A percentile compares a stretch with the other conserved stretches of the same genome.
These are phyloP conservation scores for Choanephora cucurbitarum DNA, from an alignment of 371 early-diverging fungal genomes.

Conservation along the genomic window DNA sequence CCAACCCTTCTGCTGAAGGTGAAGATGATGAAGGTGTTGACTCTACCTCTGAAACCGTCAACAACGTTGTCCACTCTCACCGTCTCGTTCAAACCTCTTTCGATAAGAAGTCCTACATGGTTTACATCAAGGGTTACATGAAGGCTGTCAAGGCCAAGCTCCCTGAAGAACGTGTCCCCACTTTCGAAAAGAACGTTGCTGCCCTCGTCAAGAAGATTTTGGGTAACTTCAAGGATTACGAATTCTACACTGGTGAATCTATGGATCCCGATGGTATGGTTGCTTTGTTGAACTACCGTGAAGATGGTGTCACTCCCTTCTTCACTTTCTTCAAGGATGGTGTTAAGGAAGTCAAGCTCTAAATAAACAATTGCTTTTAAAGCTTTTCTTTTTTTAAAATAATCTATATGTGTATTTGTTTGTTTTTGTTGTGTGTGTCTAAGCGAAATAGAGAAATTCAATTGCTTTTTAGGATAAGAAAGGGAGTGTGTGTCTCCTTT, in stretches of 20 bases:
- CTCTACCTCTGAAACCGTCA: conserved; percentile 62
- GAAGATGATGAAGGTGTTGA: conserved; percentile 70
- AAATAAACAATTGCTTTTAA: conserved; percentile 17
- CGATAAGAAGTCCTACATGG: conserved; percentile 91
- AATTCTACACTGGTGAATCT: conserved; percentile 88
- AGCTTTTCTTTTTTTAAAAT: background rate
- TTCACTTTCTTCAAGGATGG: conserved; percentile 93
- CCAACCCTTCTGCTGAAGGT: conserved; percentile 93
- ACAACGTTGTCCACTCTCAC: conserved; percentile 86
- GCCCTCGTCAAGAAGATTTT: conserved; percentile 78
- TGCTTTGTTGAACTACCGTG: conserved; percentile 92
- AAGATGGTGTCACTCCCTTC: conserved; percentile 91
- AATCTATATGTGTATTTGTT: background rate
- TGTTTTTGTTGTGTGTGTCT: too few species aligned
- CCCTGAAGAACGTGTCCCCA: conserved; percentile 63
- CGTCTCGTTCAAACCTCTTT: conserved; percentile 79
- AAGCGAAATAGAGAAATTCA: too few species aligned
- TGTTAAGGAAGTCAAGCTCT: conserved; percentile 77
- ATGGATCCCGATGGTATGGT: conserved; percentile 92
- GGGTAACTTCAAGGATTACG: conserved; percentile 85
- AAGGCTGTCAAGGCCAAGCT: conserved; percentile 76
- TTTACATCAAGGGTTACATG: conserved; percentile 93
- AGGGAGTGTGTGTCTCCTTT: too few species aligned
- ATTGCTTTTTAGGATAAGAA: too few species aligned
- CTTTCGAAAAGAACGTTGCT: conserved; percentile 70